Evolutionary conservation across 2,329 filamentous ascomycete species (phyloP).

Genomic region (Escovopsis sp.): DNA sequence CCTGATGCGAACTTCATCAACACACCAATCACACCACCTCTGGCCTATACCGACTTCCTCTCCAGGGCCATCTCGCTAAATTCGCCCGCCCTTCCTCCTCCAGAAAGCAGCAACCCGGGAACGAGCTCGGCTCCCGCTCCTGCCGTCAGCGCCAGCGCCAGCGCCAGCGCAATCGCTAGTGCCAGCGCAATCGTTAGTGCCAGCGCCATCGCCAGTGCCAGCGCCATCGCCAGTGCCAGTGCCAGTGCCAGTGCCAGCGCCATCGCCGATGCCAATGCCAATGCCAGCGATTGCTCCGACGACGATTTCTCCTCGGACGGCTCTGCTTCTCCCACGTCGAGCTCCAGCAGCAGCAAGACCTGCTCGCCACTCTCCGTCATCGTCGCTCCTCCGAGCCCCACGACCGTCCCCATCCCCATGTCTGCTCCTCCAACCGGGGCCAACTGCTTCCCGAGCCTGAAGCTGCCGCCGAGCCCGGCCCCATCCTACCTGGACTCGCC

Average conservation of each 20-base stretch:
- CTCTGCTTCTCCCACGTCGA: constrained; percentile 29
- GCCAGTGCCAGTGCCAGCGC: too few species aligned
- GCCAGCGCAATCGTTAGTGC: too few species aligned
- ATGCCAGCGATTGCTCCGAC: constrained; percentile 34
- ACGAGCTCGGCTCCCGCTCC: constrained; percentile 32
- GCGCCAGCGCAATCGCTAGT: constrained; percentile 25
- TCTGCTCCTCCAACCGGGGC: constrained; percentile 45
- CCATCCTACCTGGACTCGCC: constrained; percentile 57
- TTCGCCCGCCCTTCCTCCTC: constrained; percentile 47
- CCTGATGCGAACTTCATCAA: constrained; percentile 47
- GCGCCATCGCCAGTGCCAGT: too few species aligned
- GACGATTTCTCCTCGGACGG: constrained; percentile 45
- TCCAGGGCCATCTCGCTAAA: constrained; percentile 60
- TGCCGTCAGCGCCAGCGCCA: constrained; percentile 38
- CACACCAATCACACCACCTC: constrained; percentile 82
- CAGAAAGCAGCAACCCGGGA: constrained; percentile 31
- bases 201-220: too few species aligned
- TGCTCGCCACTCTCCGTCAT: constrained; percentile 23
- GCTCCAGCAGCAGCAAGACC: constrained; percentile 18
- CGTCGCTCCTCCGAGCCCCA: constrained; percentile 32
- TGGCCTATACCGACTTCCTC: constrained; percentile 85
- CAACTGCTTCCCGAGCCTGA: constrained; percentile 50
- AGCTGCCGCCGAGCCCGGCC: constrained; percentile 62
- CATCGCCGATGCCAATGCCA: too few species aligned
- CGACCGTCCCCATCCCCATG: constrained; percentile 38